Base-by-base conservation (phyloP, 2,329 filamentous ascomycete genomes). In the Fusarium sterilihyphosum region DNA sequence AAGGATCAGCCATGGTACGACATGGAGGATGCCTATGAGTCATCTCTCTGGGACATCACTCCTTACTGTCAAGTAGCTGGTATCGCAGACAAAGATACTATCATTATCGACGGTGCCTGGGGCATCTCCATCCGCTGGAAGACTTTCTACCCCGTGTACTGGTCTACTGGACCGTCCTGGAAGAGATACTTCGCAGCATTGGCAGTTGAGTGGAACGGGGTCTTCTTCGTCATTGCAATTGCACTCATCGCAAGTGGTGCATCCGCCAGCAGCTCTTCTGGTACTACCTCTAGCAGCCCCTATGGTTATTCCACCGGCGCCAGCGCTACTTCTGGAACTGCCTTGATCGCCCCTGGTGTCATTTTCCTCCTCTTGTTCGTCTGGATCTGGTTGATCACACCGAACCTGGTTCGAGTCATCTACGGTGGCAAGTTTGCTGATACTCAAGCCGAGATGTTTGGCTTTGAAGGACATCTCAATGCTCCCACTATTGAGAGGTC, bases 41-140 rank as follows among this genome's bases (percentile, higher is more conserved):
- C 78, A 20, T 69, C 70, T 3, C 75, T 83, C 7, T 82, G 82
- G 80, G 81, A 83, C 31, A 82, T 83, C 14, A 75, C 77, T 2
- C 80, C 82, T 9, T 72, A 78, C 38, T 78, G 72, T 11, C 80
- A 83, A 53, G 80, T 83, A 3, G 80, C 79, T 22, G 82, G 73
- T 18, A 80, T 83, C 40, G 75, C 78, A 20, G 79, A 81, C 12
- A 74, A 81, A 13, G 81, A 83, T 44, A 82, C 80, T 18, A 77
- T 83, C 57, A 71, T 83, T 24, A 70, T 82, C 7, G 81, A 83
- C 33, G 79, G 79, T 17, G 80, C 81, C 8, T 68, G 76, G 53
- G 81, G 80, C 6, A 76, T 81, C 12, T 78, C 75, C 12, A 77
- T 83, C 16, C 78, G 76, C 7, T 83, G 82, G 82, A 79, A 81